Conservation (phyloP, 768 basidiomycete species). For the Suillus plorans region DNA sequence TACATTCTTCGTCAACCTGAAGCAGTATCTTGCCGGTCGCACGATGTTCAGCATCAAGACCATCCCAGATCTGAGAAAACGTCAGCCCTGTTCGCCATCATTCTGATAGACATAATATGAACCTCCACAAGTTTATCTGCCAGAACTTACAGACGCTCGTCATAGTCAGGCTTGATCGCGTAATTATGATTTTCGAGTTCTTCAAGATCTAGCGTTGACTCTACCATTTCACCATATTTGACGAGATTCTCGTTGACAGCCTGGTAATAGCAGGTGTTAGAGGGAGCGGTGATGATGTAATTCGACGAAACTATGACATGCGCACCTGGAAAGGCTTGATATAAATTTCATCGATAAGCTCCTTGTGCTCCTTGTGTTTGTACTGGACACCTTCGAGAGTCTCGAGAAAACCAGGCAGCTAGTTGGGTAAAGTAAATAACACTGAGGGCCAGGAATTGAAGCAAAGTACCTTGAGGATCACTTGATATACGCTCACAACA, state of each 20-base stretch:
- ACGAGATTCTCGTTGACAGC: constrained; percentile 58
- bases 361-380: constrained; percentile 44
- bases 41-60: constrained; percentile 79
- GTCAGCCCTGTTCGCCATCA: background rate
- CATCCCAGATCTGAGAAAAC: constrained; percentile 59
- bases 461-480: constrained; percentile 67
- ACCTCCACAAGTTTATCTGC: constrained; percentile 65
- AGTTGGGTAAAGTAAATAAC: constrained; percentile 5
- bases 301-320: too few species aligned
- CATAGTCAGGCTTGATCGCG: constrained; percentile 91
- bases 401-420: constrained; percentile 78
- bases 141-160: constrained; percentile 67
- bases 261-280: constrained; percentile 36
- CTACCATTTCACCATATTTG: constrained; percentile 92
- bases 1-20: constrained; percentile 89
- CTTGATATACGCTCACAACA: constrained; percentile 94
- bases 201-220: constrained; percentile 89
- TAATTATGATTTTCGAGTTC: constrained; percentile 85
- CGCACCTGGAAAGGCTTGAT: constrained; percentile 58
- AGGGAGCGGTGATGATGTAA: background rate
- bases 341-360: constrained; percentile 69
- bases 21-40: constrained; percentile 79
- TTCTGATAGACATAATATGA: constrained; percentile 7
- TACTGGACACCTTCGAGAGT: constrained; percentile 52
- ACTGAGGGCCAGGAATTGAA: background rate